Evolutionary conservation across 495 filamentous ascomycete genomes (phyloP).

Genomic region (Neurospora tetraspora): DNA sequence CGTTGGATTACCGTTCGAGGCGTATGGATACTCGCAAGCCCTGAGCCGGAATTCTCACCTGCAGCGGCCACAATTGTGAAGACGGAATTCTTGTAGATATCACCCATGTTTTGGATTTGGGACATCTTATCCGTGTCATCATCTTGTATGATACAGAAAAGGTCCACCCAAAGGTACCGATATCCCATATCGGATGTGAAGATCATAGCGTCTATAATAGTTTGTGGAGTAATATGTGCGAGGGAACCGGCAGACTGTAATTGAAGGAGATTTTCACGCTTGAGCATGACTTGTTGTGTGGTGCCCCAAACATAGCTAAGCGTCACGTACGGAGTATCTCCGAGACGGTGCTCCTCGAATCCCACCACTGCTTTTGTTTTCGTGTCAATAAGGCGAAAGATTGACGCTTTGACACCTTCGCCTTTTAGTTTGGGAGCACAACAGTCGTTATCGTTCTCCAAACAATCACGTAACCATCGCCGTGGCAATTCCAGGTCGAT

Average conservation of each 20-base stretch:
- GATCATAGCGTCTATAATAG: conserved; percentile 18
- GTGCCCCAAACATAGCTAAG: conserved; percentile 20
- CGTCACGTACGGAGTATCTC: not conserved
- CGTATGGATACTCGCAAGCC: not conserved
- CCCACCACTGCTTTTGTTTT: not conserved
- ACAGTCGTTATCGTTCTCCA: not conserved
- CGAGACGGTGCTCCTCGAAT: not conserved
- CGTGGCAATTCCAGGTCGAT: not conserved
- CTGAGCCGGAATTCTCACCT: not conserved
- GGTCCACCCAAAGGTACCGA: conserved; percentile 26
- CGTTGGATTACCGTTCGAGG: not conserved
- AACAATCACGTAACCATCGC: not conserved
- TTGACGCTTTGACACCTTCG: not conserved
- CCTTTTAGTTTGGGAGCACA: not conserved
- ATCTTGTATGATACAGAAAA: conserved; percentile 28
- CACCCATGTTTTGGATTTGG: conserved; percentile 23
- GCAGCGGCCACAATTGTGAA: conserved; percentile 26
- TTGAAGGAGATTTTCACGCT: not conserved
- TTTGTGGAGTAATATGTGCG: conserved; percentile 4
- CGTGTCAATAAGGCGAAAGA: not conserved
- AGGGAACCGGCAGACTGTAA: conserved; percentile 1
- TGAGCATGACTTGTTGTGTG: conserved; percentile 1
- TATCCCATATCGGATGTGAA: conserved; percentile 11
- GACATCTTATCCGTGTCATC: conserved; percentile 12
- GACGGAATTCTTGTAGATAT: conserved; percentile 23